phyloP scores from a whole-genome alignment of 495 filamentous ascomycete species.

The Pyrenula aspistea region DNA sequence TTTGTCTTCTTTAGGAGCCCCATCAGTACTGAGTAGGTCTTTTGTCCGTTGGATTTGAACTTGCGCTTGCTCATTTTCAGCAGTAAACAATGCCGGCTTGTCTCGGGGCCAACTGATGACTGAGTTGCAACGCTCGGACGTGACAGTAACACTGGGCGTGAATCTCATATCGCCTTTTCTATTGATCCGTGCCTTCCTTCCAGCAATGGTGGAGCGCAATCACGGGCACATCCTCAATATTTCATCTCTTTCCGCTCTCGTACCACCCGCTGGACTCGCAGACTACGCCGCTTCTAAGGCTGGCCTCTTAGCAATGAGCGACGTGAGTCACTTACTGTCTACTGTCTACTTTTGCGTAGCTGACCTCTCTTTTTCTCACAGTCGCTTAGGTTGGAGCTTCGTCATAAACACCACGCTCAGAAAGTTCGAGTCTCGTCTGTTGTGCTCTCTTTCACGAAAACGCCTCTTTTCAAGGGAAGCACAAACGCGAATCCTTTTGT shows the following conservation, averaged over 20 bases:
- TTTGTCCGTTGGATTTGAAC: no score
- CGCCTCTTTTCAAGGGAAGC: no score
- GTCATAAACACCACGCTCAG: no score
- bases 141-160: constrained; percentile 49
- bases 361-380: no score
- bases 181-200: constrained; percentile 66
- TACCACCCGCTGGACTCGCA: constrained; percentile 54
- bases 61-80: constrained; percentile 8
- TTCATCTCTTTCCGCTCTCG: constrained; percentile 55
- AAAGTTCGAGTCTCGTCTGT: no score
- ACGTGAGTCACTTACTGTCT: constrained; percentile 24
- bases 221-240: constrained; percentile 65
- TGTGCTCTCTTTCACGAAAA: no score
- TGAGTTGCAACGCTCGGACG: constrained; percentile 45
- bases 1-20: no score
- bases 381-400: no score
- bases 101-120: constrained; percentile 54
- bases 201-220: constrained; percentile 48
- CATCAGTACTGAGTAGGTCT: no score
- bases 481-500: no score
- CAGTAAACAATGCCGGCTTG: constrained; percentile 75
- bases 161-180: constrained; percentile 65
- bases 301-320: constrained; percentile 58
- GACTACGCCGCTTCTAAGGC: constrained; percentile 68
- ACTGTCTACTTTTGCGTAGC: no score